These are phyloP conservation scores for Aquilaria malaccensis DNA, from an alignment of 345 rosid genomes.

Conservation along the genomic window DNA sequence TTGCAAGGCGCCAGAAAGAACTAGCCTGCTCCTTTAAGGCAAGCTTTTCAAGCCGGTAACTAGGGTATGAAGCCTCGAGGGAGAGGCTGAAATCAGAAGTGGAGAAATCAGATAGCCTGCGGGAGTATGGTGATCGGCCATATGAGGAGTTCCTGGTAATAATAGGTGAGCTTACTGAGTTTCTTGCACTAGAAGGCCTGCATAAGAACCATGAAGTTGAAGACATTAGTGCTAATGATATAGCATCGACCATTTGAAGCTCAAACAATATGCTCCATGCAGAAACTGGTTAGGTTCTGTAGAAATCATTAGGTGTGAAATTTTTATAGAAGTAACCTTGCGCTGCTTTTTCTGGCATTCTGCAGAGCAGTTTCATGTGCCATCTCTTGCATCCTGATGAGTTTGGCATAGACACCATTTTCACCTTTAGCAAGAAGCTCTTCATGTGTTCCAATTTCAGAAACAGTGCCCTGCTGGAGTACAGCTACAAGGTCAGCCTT, in stretches of 20 bases:
- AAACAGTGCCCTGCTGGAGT: constrained; percentile 90
- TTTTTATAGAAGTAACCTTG: constrained; percentile 43
- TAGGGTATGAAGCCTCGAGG: constrained; percentile 64
- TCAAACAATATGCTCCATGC: neutral
- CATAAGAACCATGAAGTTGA: constrained; percentile 16
- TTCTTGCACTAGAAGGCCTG: constrained; percentile 98
- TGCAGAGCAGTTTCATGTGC: constrained; percentile 94
- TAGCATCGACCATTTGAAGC: neutral
- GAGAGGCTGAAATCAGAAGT: constrained; percentile 97
- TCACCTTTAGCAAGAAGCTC: constrained; percentile 88
- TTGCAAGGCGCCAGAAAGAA: constrained; percentile 94
- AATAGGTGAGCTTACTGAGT: constrained; percentile 96
- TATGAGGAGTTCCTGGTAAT: constrained; percentile 90
- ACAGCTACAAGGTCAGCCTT: constrained; percentile 98
- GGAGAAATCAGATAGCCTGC: constrained; percentile 93
- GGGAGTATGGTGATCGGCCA: constrained; percentile 93
- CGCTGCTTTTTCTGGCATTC: constrained; percentile 97
- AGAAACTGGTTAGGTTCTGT: neutral
- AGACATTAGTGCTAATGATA: neutral
- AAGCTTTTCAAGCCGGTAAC: constrained; percentile 74
- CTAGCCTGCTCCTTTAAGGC: constrained; percentile 96
- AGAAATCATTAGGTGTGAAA: constrained; percentile 3
- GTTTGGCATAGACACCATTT: constrained; percentile 84
- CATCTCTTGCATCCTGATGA: constrained; percentile 86
- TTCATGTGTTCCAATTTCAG: constrained; percentile 88